Evolutionary conservation across 768 basidiomycete species (phyloP), one percentile per base, ranked within the genome.

Genomic region (Trametes sanguinea): DNA sequence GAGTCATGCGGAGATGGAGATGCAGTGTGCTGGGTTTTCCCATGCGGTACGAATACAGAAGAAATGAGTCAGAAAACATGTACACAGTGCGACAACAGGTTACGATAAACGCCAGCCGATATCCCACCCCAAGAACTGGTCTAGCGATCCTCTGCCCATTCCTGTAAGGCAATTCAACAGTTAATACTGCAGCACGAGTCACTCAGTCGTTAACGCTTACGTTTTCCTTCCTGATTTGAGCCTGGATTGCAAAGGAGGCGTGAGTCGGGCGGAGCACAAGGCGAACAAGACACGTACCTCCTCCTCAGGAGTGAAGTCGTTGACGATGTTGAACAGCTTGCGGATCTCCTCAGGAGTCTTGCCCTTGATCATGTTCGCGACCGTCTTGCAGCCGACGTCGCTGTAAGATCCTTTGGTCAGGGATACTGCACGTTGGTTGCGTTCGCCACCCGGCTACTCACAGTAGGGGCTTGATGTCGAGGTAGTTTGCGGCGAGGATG

Each of bases 351-450:
- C 97, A 27, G 97, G 97, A 3, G 95, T 96, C 85, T 99, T 99
- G 37, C 97, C 97, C 81, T 99, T 98, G 85, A 99, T 98, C 97
- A 98, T 99, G 83, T 98, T 98, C 13, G 97, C 97, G 4, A 97
- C 95, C 3, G 94, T 97, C 83, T 97, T 96, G 85, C 95, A 97
- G 1, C 95, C 95, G 61, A 97, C 94, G 72, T 97, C 95, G 67
- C 94, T 96, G 67, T 40, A 32, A 2, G 33, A 39, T 32, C 35
- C 42, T n/a, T 48, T 62, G 51, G 16, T 54, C 16, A 70, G 50
- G 6, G 35, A 27, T 59, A 30, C 9, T n/a, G 22, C 13, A 17
- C 6, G 46, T 51, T 10, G 40, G 37, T 42, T 67, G 29, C 57
- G 63, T 30, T 37, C n/a, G 53, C 32, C 32, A 16, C 51, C 61